Evolutionary conservation across 768 basidiomycete species (phyloP).

Genomic region (Boletus subparvulus): DNA sequence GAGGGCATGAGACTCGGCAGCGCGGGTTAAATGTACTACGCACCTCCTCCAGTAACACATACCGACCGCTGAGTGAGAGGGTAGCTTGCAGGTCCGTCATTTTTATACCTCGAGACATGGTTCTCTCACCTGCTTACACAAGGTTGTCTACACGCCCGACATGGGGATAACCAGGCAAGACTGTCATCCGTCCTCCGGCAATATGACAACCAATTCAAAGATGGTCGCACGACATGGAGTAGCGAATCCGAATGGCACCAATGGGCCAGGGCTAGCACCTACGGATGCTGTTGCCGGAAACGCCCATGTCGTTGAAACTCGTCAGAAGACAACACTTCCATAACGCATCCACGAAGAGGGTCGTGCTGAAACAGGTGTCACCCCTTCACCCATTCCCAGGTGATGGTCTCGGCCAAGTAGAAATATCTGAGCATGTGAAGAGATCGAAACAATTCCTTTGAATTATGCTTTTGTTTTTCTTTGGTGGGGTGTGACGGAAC

Average conservation of each 20-base stretch:
- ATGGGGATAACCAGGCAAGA: constrained; percentile 26
- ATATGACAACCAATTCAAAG: constrained; percentile 28
- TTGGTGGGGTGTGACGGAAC: background rate
- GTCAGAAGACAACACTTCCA: constrained; percentile 30
- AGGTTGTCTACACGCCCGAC: constrained; percentile 19
- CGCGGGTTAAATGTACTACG: constrained; percentile 22
- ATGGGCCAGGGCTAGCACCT: constrained; percentile 8
- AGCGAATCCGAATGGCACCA: constrained; percentile 21
- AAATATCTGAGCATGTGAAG: constrained; percentile 27
- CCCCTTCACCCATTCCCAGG: constrained; percentile 26
- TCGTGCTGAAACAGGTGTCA: constrained; percentile 32
- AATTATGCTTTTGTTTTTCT: constrained; percentile 5
- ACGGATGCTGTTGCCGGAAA: constrained; percentile 25
- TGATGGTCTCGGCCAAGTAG: constrained; percentile 18
- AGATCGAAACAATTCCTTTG: constrained; percentile 8
- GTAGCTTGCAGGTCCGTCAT: constrained; percentile 4
- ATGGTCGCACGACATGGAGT: constrained; percentile 28
- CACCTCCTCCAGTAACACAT: constrained; percentile 67
- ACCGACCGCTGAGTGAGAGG: constrained; percentile 8
- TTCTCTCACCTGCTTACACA: constrained; percentile 32
- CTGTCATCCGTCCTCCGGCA: constrained; percentile 24
- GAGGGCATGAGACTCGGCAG: constrained; percentile 18
- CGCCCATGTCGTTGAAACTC: constrained; percentile 29
- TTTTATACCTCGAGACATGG: constrained; percentile 32
- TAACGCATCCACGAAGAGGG: constrained; percentile 31